Base-by-base conservation (phyloP, 148 eudicot genomes). In the Vaccinium darrowii region DNA sequence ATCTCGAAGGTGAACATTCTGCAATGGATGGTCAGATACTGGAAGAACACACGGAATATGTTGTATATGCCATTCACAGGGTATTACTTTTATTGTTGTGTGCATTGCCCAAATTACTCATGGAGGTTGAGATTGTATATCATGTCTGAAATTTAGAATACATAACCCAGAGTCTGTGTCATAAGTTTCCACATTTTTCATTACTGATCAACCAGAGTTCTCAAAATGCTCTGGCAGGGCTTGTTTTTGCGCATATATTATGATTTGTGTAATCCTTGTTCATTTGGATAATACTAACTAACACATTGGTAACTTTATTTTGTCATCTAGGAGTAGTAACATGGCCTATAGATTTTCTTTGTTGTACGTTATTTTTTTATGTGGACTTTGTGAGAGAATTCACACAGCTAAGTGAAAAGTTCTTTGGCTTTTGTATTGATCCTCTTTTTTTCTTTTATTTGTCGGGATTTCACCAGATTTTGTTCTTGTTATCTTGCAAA, bases 1-100 rank as follows among this genome's bases (percentile, higher is more conserved):
- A 97, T 90, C 94, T 97, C 84, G 99, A 94, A 90, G 98, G 98
- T 86, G 99, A 97, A 90, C 98, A 93, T 88, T 97, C 99, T 87
- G 99, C 99, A 80, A 95, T 97, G 99, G 99, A 97, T 93, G 95
- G 98, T 85, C 94, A 83, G 85, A 95, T 95, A 78, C 94, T 97
- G 76, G 94, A 95, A 92, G 98, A 95, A 81, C 98, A 97, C 82
- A 87, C 98, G 62, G 98, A 97, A 89, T 97, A 92, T 90, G 99
- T 97, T 77, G 96, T 97, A 73, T 89, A 94, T 91, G 98, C 98
- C 88, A 94, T 95, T 89, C 98, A 97, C 92, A 92, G 94, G 98
- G 99, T 97, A 95, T 84, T 80, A 77, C 30, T 81, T 85, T 89
- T 85, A 79, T 77, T 77, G 57, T 84, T 78, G 80, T 84, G 72